Evolutionary conservation across 306 rosid genomes (phyloP).

Genomic region (Phaseolus lunatus): DNA sequence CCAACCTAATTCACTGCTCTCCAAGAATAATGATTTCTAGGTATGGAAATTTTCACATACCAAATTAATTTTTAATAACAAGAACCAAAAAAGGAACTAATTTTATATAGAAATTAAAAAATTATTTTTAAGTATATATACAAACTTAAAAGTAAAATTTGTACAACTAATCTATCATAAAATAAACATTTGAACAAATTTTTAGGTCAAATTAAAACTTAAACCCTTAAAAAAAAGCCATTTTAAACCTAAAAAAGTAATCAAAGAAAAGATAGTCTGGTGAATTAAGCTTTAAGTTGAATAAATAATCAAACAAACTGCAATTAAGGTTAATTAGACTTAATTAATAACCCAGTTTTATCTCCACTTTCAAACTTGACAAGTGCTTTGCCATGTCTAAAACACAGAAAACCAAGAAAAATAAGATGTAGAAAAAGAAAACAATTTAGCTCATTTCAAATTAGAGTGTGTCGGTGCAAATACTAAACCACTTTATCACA

Average conservation of each 20-base stretch:
- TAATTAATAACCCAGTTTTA: neutral
- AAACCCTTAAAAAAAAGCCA: no score
- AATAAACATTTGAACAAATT: neutral
- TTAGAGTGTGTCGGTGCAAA: slow-evolving; percentile 45
- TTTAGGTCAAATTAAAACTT: neutral
- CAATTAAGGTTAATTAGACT: neutral
- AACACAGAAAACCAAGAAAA: neutral
- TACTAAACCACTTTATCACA: slow-evolving; percentile 8
- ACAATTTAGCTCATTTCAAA: neutral
- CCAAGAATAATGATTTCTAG: no score
- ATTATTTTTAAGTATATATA: no score
- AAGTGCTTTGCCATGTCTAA: neutral
- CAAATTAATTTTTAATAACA: no score
- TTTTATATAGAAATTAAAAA: no score
- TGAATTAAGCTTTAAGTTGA: neutral
- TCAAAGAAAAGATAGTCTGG: neutral
- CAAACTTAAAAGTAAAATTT: no score
- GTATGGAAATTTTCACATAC: no score
- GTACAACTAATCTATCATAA: no score
- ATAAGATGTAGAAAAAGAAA: neutral
- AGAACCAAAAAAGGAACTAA: no score
- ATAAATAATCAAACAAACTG: neutral
- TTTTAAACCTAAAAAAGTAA: neutral
- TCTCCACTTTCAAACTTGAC: neutral
- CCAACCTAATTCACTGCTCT: no score